Evolutionary conservation across 2,329 filamentous ascomycete species (phyloP), one percentile per base, ranked within the genome.

Genomic region (Botryotinia convoluta): DNA sequence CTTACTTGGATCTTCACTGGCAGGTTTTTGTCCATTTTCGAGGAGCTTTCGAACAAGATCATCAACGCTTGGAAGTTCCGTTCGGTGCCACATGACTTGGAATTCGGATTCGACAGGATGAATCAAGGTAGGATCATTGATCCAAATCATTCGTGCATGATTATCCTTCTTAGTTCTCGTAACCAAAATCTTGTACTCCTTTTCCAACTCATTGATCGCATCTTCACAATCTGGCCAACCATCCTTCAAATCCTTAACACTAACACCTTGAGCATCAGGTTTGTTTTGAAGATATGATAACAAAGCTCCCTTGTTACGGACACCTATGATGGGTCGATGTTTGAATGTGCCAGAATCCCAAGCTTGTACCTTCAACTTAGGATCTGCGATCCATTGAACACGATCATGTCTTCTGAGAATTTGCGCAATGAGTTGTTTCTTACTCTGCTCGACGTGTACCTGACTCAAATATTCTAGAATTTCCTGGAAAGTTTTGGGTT

Each of bases 111-210:
- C 94, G 77, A 98, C 91, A 51, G 85, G 82, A 80, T 94, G 88
- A 79, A 90, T 88, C 70, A 97, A 87, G 20, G 90, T 91, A 22
- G 94, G 89, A 79, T 97, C 93, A 82, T 99, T 93, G 70, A 91
- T 87, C 94, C 95, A 98, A 71, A 99, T 91, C 84, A 92, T 93
- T 79, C 91, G 90, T 2, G 95, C 91, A 78, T 93, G 89, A 80
- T 93, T 92, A 81, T 98, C 95, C 85, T 98, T 98, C 84, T 96
- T 97, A 72, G 95, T 95, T 75, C 95, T 90, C 35, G 93, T 92
- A 9, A 98, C 93, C 51, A 98, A 87, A 63, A 98, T 87, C 82
- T 92, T 91, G 80, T 95, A 91, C 81, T 93, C 89, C 59, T 83
- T 84, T 84, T 98, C 95, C 69, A 99, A 87, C 77, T 89, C 86